Conservation (phyloP, 768 basidiomycete genomes). For the Naganishia antarctica region DNA sequence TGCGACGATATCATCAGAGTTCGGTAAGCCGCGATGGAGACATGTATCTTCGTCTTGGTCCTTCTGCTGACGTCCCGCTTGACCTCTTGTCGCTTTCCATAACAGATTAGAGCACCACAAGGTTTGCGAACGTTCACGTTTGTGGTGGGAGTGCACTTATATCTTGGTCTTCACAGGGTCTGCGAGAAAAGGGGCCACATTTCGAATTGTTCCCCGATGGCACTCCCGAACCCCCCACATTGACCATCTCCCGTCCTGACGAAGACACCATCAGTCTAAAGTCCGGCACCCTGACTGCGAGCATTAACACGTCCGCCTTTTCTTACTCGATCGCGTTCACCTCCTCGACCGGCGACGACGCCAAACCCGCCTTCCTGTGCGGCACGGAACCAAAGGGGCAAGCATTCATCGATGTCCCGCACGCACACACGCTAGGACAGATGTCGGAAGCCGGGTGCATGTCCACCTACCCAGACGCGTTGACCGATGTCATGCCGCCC, state of each 20-base stretch:
- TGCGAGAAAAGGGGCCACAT: slow-evolving; percentile 52
- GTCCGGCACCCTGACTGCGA: slow-evolving; percentile 57
- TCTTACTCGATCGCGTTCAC: slow-evolving; percentile 60
- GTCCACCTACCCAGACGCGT: slow-evolving; percentile 51
- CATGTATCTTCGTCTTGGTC: too few relatives aligned
- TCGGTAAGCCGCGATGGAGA: slow-evolving; percentile 26
- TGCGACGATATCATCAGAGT: slow-evolving; percentile 47
- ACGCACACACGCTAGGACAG: slow-evolving; percentile 42
- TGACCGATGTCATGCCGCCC: background rate
- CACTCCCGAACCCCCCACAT: slow-evolving; percentile 55
- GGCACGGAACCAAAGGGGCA: slow-evolving; percentile 35
- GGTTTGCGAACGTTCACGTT: slow-evolving; percentile 39
- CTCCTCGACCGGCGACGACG: slow-evolving; percentile 20
- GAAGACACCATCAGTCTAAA: slow-evolving; percentile 48
- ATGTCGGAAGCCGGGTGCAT: slow-evolving; percentile 57
- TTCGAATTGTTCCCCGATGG: slow-evolving; percentile 64
- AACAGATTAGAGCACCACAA: slow-evolving; percentile 37
- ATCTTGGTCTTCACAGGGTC: slow-evolving; percentile 39
- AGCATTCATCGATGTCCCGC: slow-evolving; percentile 44
- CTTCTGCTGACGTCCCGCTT: too few relatives aligned
- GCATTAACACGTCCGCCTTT: slow-evolving; percentile 55
- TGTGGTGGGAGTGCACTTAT: slow-evolving; percentile 58
- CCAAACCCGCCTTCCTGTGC: slow-evolving; percentile 29
- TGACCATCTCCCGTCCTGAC: slow-evolving; percentile 52
- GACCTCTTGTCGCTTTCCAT: background rate